Evolutionary conservation across 805 yeast species (phyloP), one percentile per base, ranked within the genome.

Genomic region (Hanseniaspora pseudoguilliermondii): DNA sequence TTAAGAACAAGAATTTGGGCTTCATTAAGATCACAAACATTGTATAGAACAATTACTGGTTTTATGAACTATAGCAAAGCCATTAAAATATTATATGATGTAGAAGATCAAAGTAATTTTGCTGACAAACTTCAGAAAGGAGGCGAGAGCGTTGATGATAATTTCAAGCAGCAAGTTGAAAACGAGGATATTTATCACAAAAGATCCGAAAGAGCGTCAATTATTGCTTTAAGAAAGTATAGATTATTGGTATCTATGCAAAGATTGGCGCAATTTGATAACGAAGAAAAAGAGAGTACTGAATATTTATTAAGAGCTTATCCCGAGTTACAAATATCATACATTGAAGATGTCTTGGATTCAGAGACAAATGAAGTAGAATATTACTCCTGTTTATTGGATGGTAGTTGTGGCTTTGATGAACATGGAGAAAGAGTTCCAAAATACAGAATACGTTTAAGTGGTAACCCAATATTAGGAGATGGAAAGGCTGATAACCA

Each of bases 11-110:
- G 98, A 75, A 88, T 91, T 64, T 91, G 98, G 98, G 98, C 98
- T 42, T 91, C 97, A 29, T 79, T 93, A 65, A 82, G 98, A 73
- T 85, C 96, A 39, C 98, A 91, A 76, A 93, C 98, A 39, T 75
- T 91, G 65, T 91, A 91, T 75, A 84, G 98, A 72, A 93, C 98
- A 47, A 91, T 91, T 54, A 86, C 96, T 54, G 98, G 98, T 66
- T 93, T 91, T 75, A 91, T 91, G 98, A 93, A 91, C 75, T 91
- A 91, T 69, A 85, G 96, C 36, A 84, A 96, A 71, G 97, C 98
- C 35, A 88, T 91, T 66, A 93, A 90, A 71, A 75, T 91, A 65
- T 76, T 91, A 58, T 89, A 88, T 75, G 84, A 95, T 73, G 95
- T 93, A 64, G 97, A 93, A 72, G 86, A 87, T 70, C 95, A 95